Evolutionary conservation across 257 asterid genomes (phyloP), one percentile per base, ranked within the genome.

Genomic region (Solanum megistacrolobum): DNA sequence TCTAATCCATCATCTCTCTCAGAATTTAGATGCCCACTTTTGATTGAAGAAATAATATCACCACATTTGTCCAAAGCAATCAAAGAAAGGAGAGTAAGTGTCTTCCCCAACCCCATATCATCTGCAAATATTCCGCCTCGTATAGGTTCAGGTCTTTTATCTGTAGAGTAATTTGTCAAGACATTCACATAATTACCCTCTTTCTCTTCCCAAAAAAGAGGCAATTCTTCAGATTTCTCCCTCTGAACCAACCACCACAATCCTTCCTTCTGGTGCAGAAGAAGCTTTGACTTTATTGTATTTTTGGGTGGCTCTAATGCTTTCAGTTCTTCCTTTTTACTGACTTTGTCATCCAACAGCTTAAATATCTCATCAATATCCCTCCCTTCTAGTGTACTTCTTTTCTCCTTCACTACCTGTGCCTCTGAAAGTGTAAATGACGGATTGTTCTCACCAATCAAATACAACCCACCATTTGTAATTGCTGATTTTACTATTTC

Each of bases 21-120:
- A 83, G 21, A 85, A 89, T 85, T 90, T 31, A 84, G 72, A 87
- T 87, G 38, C 58, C 85, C 91, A 84, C 91, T 29, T 39, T 48
- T 83, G 78, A 72, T 73, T 66, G 87, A 88, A 32, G 90, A 83
- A 71, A 52, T 69, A 81, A 75, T 65, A 58, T 38, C 85, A 69
- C 72, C 68, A 38, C 87, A 85, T 90, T 93, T 96, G 89, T 96
- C 99, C 65, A 92, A 90, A 52, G 98, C 97, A 83, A 96, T 91
- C 90, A 96, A 83, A 14, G 99, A 96, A 69, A 96, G 97, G 41
- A 96, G 87, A 0, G 99, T 92, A 32, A 96, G 98, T 23, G 98
- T 95, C 89, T 96, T 96, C 2, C 98, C 99, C 89, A 95, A 90
- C 55, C 99, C 99, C 99, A 96, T 96, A 76, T 95, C 98, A 89